Evolutionary conservation across 768 basidiomycete species (phyloP).

Genomic region (Leccinum subgranulosum): DNA sequence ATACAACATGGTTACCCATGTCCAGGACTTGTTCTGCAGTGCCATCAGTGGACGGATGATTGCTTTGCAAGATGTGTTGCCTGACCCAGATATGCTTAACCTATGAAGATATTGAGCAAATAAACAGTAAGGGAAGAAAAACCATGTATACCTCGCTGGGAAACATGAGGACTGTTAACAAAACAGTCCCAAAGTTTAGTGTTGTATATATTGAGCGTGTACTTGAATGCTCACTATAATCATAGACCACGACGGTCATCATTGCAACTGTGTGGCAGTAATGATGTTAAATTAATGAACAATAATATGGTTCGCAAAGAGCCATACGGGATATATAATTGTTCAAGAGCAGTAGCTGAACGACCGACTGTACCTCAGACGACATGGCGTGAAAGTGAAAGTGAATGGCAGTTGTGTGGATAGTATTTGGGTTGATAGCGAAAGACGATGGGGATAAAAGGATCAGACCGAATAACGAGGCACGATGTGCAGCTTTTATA

Average conservation of each 20-base stretch:
- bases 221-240: not conserved
- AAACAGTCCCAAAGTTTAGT: not conserved
- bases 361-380: not conserved
- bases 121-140: not conserved
- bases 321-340: not conserved
- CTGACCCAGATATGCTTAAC: not conserved
- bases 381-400: not conserved
- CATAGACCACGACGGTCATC: not conserved
- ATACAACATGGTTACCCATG: not conserved
- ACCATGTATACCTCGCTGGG: not conserved
- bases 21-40: not conserved
- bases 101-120: not conserved
- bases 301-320: not conserved
- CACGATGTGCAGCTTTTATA: not conserved
- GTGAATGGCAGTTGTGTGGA: not conserved
- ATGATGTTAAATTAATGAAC: not conserved
- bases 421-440: not conserved
- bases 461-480: not conserved
- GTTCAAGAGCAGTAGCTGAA: not conserved
- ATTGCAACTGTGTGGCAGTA: not conserved
- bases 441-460: not conserved
- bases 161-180: not conserved
- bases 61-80: not conserved
- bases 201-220: not conserved
- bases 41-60: not conserved